Base-by-base conservation (phyloP, 768 basidiomycete species). In the Fomitopsis pulvina region DNA sequence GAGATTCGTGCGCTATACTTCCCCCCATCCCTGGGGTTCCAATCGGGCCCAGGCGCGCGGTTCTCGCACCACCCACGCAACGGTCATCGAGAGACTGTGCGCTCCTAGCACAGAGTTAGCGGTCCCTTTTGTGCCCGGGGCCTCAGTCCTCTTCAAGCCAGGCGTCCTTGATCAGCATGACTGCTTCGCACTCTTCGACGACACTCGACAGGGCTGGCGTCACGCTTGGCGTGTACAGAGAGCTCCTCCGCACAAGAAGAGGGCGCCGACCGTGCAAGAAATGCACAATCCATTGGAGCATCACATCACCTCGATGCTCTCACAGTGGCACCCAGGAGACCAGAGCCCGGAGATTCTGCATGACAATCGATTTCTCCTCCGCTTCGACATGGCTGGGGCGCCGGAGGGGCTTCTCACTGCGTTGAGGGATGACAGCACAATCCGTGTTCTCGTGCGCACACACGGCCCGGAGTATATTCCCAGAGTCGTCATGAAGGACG, bases 21-120 rank as follows among this genome's bases (percentile, higher is more conserved):
- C 89, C 0, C 82, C 79, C 40, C 70, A 77, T 32, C 83, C 87
- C 2, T 92, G 90, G 90, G 90, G 90, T 4, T 79, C 80, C 41
- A 58, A 75, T 16, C 75, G 70, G 7, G 78, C 88, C 1, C 81
- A 88, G 55, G 79, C 73, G 2, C 66, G 75, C 51, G 75, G 89
- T 28, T 73, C 78, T 8, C 63, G 60, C 34, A 54, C 49, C 5
- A 75, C 73, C 44, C 61, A 85, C 25, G 53, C 67, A 1, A 71
- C 71, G 30, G 78, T 90, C 50, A 60, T 76, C 18, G 43, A 63
- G 11, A 67, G 66, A 5, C 53, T 90, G 5, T 86, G 79, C 25
- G n/a, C 25, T 43, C 8, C 22, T 24, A 9, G 18, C 28, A 4
- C 39, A 0, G 47, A 56, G 42, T 7, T 57, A 52, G 3, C 56